Conservation (phyloP, 192 early-diverging fungal species). For the Coemansia sp. region DNA sequence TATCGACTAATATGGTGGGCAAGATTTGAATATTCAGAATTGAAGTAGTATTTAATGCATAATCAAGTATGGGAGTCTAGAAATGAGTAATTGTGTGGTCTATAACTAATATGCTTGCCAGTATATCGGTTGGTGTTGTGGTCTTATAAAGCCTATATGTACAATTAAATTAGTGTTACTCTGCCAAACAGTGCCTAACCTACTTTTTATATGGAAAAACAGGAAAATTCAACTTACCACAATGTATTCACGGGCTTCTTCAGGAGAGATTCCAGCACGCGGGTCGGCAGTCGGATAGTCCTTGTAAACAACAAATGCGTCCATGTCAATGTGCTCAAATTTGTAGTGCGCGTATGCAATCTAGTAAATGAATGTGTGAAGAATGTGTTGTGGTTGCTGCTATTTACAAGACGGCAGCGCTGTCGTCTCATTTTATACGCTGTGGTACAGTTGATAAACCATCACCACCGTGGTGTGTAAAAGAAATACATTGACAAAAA, state of each 20-base stretch:
- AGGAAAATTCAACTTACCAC: conserved; percentile 11
- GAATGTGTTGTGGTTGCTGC: background rate
- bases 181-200: too few species aligned
- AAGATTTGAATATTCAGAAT: too few species aligned
- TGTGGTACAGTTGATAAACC: background rate
- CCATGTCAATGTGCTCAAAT: background rate
- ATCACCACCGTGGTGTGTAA: background rate
- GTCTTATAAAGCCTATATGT: too few species aligned
- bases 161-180: too few species aligned
- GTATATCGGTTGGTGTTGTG: too few species aligned
- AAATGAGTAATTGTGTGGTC: too few species aligned
- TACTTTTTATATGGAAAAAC: too few species aligned
- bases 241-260: conserved; percentile 26
- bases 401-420: background rate
- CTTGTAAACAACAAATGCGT: conserved; percentile 10
- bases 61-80: too few species aligned
- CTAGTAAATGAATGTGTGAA: background rate
- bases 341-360: background rate
- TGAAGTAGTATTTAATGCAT: too few species aligned
- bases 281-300: conserved; percentile 43
- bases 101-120: too few species aligned
- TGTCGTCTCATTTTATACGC: background rate
- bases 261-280: conserved; percentile 16
- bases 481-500: background rate
- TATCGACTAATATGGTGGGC: too few species aligned